Evolutionary conservation across 306 rosid genomes (phyloP).

Genomic region (Malus domestica): ASM211411v1 NC_041796.1:26369001-26369500

Average conservation of each 20-base stretch:
- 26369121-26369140: too few species aligned
- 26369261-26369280: neutral
- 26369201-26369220: too few species aligned
- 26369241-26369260: neutral
- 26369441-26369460: constrained; percentile 1
- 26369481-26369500: neutral
- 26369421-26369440: constrained; percentile 15
- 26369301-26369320: neutral
- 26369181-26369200: too few species aligned
- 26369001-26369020: too few species aligned
- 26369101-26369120: too few species aligned
- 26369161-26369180: too few species aligned
- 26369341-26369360: neutral
- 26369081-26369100: too few species aligned
- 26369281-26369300: neutral
- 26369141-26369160: too few species aligned
- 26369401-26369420: neutral
- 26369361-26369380: constrained; percentile 2
- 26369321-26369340: constrained; percentile 14
- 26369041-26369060: too few species aligned
- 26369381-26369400: constrained; percentile 18
- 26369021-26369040: too few species aligned
- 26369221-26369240: too few species aligned
- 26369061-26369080: too few species aligned
- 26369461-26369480: neutral